Evolutionary conservation across 1,139 yeast genomes (phyloP).

Genomic region (Kodamaea sp.): DNA sequence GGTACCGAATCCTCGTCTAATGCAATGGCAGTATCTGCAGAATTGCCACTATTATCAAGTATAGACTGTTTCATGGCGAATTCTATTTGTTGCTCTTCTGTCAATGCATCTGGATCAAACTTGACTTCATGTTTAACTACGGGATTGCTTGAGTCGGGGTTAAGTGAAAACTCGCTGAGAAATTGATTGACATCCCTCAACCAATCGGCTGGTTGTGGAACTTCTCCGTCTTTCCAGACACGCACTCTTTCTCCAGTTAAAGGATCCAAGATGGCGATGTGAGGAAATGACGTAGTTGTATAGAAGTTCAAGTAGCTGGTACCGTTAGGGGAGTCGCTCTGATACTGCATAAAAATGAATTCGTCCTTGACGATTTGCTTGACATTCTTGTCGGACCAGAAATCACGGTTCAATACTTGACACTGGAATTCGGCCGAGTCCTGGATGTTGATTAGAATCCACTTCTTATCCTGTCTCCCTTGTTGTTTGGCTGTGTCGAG

Average conservation of each 20-base stretch:
- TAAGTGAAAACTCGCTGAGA: conserved; percentile 63
- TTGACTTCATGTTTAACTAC: conserved; percentile 54
- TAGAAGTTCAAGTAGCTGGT: conserved; percentile 70
- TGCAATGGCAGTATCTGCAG: conserved; percentile 30
- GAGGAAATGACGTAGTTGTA: conserved; percentile 69
- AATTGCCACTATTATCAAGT: conserved; percentile 21
- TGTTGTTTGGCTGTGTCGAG: conserved; percentile 70
- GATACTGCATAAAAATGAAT: conserved; percentile 82
- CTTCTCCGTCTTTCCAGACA: conserved; percentile 62
- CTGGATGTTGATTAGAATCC: conserved; percentile 89
- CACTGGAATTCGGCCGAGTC: conserved; percentile 83
- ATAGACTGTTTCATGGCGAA: conserved; percentile 74
- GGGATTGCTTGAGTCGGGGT: conserved; percentile 70
- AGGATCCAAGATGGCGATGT: conserved; percentile 90
- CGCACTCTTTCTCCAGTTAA: conserved; percentile 88
- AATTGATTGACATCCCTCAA: conserved; percentile 60
- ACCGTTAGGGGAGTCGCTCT: conserved; percentile 75
- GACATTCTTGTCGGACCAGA: conserved; percentile 78
- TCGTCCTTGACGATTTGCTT: conserved; percentile 64
- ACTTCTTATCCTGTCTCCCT: conserved; percentile 67
- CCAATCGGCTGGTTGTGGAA: conserved; percentile 62
- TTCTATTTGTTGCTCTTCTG: conserved; percentile 85
- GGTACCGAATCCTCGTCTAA: conserved; percentile 19
- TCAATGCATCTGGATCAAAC: conserved; percentile 60
- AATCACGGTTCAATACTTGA: conserved; percentile 87